A percentile compares a stretch with the other conserved stretches of the same genome.
These are phyloP conservation scores for Candida germanica DNA, from an alignment of 805 yeast genomes.

Conservation along the genomic window DNA sequence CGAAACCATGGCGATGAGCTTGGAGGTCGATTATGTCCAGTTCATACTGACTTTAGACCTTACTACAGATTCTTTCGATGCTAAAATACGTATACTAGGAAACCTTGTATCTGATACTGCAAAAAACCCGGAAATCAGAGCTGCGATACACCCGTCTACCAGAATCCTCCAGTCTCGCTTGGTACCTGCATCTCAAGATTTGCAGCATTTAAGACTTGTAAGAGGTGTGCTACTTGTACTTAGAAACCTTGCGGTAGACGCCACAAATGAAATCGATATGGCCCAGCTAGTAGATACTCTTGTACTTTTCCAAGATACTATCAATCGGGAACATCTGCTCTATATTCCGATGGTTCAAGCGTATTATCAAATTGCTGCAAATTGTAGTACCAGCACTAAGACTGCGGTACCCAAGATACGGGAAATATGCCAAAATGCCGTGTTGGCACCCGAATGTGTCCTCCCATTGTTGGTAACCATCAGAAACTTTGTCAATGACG, in stretches of 20 bases:
- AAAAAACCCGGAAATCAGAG: constrained; percentile 1
- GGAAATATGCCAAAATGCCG: too few species aligned
- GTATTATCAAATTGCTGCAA: constrained; percentile 25
- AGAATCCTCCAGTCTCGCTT: constrained; percentile 1
- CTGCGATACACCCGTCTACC: background rate
- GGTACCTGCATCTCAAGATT: constrained; percentile 4
- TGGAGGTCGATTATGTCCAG: constrained; percentile 26
- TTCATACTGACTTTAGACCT: constrained; percentile 2
- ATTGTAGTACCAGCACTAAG: too few species aligned
- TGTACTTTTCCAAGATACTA: background rate
- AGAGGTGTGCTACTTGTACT: constrained; percentile 49
- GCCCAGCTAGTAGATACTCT: constrained; percentile 5
- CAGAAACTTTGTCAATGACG: constrained; percentile 7
- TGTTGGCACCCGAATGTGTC: too few species aligned
- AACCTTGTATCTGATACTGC: constrained; percentile 1
- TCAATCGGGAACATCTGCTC: constrained; percentile 5
- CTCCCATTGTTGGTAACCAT: constrained; percentile 10
- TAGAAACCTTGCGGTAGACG: constrained; percentile 41
- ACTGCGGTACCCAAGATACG: too few species aligned
- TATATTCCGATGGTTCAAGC: constrained; percentile 15
- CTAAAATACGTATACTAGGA: constrained; percentile 5
- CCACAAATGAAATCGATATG: constrained; percentile 10
- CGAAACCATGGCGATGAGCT: constrained; percentile 43
- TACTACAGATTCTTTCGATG: constrained; percentile 3
- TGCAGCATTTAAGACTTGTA: constrained; percentile 27